Conservation (phyloP, 1,139 yeast species). For the Yamadazyma oceani region DNA sequence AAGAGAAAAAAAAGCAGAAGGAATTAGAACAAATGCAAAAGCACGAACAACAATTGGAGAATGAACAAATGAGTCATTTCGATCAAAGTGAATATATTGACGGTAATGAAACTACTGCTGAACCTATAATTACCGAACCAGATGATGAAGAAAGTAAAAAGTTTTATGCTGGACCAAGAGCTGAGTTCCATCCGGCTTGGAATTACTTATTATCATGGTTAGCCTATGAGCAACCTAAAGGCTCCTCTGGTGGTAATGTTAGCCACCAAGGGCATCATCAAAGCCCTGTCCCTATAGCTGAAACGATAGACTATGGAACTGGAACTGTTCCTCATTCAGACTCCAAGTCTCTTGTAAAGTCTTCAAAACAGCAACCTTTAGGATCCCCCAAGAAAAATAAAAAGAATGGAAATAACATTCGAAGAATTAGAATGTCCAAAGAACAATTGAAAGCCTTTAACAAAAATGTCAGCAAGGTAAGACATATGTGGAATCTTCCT, state of each 20-base stretch:
- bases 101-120: constrained; percentile 6
- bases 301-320: not conserved
- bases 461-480: constrained; percentile 23
- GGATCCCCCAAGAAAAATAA: not conserved
- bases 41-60: constrained; percentile 4
- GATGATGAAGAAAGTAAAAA: constrained; percentile 8
- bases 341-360: constrained; percentile 1
- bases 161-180: constrained; percentile 24
- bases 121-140: constrained; percentile 14
- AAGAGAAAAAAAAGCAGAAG: constrained; percentile 16
- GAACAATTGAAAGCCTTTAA: constrained; percentile 17
- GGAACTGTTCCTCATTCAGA: not conserved
- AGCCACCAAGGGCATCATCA: not conserved
- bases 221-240: constrained; percentile 24
- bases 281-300: not conserved
- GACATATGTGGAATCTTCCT: constrained; percentile 38
- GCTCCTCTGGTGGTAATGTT: not conserved
- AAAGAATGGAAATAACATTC: constrained; percentile 3
- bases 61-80: constrained; percentile 5
- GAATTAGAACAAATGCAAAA: constrained; percentile 11
- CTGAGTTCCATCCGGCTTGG: constrained; percentile 40
- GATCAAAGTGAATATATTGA: constrained; percentile 3
- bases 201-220: constrained; percentile 39
- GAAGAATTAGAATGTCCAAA: constrained; percentile 11
- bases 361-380: not conserved